A percentile compares a stretch with the other conserved stretches of the same genome.
Conservation (phyloP, 495 filamentous ascomycete genomes). For the Trichoderma orchidacearum region DNA sequence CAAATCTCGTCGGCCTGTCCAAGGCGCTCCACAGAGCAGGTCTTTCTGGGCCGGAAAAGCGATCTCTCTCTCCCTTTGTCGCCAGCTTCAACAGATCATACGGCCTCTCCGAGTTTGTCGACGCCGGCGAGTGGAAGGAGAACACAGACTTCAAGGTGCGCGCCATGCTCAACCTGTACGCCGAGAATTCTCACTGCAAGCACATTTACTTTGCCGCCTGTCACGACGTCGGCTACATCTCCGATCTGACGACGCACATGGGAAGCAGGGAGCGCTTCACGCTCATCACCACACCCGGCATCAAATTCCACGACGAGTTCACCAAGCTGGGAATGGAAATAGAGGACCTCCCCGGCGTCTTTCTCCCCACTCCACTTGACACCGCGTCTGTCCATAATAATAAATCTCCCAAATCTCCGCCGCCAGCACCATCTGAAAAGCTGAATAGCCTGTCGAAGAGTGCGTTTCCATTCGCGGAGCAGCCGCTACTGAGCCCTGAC, state of each 20-base stretch:
- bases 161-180: slow-evolving; percentile 37
- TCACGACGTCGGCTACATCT: slow-evolving; percentile 46
- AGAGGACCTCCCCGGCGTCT: slow-evolving; percentile 29
- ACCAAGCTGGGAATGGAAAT: slow-evolving; percentile 20
- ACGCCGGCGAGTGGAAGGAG: slow-evolving; percentile 47
- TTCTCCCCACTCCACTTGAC: slow-evolving; percentile 21
- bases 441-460: too few species aligned
- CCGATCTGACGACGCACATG: slow-evolving; percentile 36
- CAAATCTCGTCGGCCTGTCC: slow-evolving; percentile 26
- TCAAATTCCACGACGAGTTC: slow-evolving; percentile 16
- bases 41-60: slow-evolving; percentile 34
- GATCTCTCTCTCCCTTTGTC: slow-evolving; percentile 39
- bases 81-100: slow-evolving; percentile 45
- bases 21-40: slow-evolving; percentile 27
- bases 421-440: too few species aligned
- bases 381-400: neutral
- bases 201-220: slow-evolving; percentile 54
- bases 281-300: slow-evolving; percentile 28
- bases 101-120: slow-evolving; percentile 46
- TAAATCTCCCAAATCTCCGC: too few species aligned
- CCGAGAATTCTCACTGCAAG: slow-evolving; percentile 47
- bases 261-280: slow-evolving; percentile 31
- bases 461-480: too few species aligned
- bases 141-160: slow-evolving; percentile 44
- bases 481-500: too few species aligned